Evolutionary conservation across 176 grass and related monocot species (phyloP), one percentile per base, ranked within the genome.

Genomic region (Saccharum spontaneum): DNA sequence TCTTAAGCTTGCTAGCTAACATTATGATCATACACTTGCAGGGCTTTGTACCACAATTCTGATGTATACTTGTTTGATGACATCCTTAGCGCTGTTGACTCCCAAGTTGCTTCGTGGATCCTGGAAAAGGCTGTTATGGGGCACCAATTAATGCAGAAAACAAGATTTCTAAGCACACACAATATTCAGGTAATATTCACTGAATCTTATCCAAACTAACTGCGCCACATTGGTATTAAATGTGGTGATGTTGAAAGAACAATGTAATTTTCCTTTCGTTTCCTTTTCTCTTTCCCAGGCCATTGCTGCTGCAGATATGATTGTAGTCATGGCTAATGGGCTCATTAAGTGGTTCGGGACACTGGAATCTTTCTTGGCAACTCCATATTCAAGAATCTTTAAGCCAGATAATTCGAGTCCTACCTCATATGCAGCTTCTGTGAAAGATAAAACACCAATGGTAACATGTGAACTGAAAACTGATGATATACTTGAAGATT

Each of bases 1-100:
- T 61, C 12, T 23, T 7, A 75, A 79, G 52, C 46, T 85, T 28
- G 12, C 62, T 33, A 73, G 60, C 79, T 88, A 79, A 91, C 57
- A 22, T 44, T 41, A 83, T 57, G 49, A 68, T 72, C 6, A 2
- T 90, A 65, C 66, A 82, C 22, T 49, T 80, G 63, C 91, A 98
- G 96, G 89, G 96, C 96, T 66, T 88, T 93, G 68, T 98, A 98
- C 90, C 91, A 93, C 75, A 84, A 92, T 67, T 87, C 87, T 40
- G 96, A 95, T 90, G 75, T 98, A 48, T 95, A 92, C 89, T 78
- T 98, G 84, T 90, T 98, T 67, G 96, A 98, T 85, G 93, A 98
- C 80, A 83, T 98, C 88, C 88, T 98, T 74, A 98, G 96, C 77
- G 89, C 96, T 17, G 96, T 98, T 88, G 96, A 94, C 90, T 93